Base-by-base conservation (phyloP, 208 protist genomes). In the Leishmania guyanensis region DNA sequence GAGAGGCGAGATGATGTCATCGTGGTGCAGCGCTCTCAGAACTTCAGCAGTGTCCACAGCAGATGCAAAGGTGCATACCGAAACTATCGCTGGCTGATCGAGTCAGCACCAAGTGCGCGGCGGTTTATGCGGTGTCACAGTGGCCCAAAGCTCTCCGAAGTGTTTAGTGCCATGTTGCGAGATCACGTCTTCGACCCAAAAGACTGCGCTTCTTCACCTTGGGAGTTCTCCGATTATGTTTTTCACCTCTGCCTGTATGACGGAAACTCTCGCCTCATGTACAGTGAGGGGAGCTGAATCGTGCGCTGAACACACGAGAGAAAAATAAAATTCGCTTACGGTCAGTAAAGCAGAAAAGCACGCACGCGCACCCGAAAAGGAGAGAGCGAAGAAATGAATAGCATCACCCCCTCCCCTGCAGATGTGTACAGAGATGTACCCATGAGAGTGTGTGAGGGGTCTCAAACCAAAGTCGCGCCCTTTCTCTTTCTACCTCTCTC, bases 11-110 rank as follows among this genome's bases (percentile, higher is more conserved):
- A 88, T 50, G 87, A 86, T 70, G 53, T 82, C 22, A 76, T 92
- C 71, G 87, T 94, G 3, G 79, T 92, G 26, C 90, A 94, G 80
- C 90, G 88, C 51, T 84, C 84, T 17, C 82, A 81, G 64, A 88
- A 89, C 81, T 94, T 91, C 77, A 86, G 84, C 77, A 89, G 82
- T 64, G 90, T 94, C 3, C 88, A 92, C 72, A 79, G 81, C 46
- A 84, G 87, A 3, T 91, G 90, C 77, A 81, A 77, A 36, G 88
- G 88, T 0, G 60, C 72, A n/a, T 93, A 92, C 46, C 86, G 90
- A 20, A 84, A 81, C 62, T 86, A 81, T 64, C 77, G 75, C 68
- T 76, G 78, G 77, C 65, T 86, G 65, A 70, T 91, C n/a, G 85
- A 86, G 70, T 87, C 84, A 62, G 83, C 85, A 26, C 85, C 87